Percentiles rank a stretch among this genome's conserved stretches.
Evolutionary conservation across 495 filamentous ascomycete genomes (phyloP).

Genomic region (Astrothelium macrocarpum): DNA sequence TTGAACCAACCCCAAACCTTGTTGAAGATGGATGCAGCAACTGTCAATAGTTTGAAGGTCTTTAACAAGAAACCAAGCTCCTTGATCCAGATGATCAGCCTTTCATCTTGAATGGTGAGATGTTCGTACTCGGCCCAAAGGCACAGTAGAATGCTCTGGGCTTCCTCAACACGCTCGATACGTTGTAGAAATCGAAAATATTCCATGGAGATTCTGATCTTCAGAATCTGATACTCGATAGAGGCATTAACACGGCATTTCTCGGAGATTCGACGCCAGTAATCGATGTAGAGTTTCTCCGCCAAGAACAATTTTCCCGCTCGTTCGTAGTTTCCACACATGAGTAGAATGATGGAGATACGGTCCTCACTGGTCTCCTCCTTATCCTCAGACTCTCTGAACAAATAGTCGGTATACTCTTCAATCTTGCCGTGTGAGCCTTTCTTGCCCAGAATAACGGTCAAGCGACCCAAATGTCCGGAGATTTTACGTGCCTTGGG

Average conservation of each 20-base stretch:
- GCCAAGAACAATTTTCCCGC: background rate
- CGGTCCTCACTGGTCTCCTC: background rate
- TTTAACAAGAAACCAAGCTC: background rate
- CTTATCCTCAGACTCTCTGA: background rate
- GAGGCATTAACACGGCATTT: background rate
- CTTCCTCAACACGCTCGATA: background rate
- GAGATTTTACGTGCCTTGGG: background rate
- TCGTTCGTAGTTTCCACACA: background rate
- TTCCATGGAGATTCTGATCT: background rate
- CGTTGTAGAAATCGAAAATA: background rate
- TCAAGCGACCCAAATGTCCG: background rate
- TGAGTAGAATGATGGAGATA: background rate
- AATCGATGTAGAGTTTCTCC: background rate
- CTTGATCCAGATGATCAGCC: background rate
- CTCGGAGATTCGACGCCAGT: constrained; percentile 1
- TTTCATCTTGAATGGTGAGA: background rate
- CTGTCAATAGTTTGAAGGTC: background rate
- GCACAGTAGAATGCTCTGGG: constrained; percentile 2
- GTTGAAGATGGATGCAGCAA: background rate
- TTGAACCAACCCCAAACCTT: constrained; percentile 4
- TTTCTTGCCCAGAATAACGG: background rate
- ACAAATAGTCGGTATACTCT: background rate
- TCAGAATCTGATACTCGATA: background rate
- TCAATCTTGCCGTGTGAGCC: no score
- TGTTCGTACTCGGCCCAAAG: constrained; percentile 1